phyloP scores from a whole-genome alignment of 225 moss, liverwort and hornwort species.

The Pseudoscleropodium purum region DNA sequence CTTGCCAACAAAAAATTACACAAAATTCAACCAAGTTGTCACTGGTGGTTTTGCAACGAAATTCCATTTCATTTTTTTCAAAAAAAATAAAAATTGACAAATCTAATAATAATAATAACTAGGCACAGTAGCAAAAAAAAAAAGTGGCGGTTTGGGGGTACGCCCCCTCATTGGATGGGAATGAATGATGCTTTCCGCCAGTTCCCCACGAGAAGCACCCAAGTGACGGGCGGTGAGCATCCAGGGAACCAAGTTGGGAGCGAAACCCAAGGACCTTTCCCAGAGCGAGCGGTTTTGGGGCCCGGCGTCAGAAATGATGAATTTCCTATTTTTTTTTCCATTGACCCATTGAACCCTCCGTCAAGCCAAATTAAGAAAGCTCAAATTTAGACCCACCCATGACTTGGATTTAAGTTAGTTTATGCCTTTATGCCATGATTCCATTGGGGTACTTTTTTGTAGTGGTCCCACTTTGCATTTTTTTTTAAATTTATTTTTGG shows the following conservation, averaged over 20 bases:
- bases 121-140: not conserved
- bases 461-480: not conserved
- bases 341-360: not conserved
- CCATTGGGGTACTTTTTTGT: not conserved
- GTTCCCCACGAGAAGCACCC: not conserved
- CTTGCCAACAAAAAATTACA: not conserved
- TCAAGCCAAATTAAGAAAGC: not conserved
- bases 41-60: no score
- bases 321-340: not conserved
- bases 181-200: not conserved
- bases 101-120: not conserved
- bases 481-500: no score
- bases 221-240: not conserved
- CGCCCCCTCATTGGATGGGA: no score
- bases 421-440: not conserved
- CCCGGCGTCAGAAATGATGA: not conserved
- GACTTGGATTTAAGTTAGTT: not conserved
- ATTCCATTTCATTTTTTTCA: no score
- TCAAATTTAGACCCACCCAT: not conserved
- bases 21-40: no score
- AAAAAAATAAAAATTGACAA: not conserved
- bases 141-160: not conserved
- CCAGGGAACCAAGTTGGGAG: not conserved
- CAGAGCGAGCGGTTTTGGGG: not conserved
- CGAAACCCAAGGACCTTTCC: not conserved